These are phyloP conservation scores for Cymbopogon citratus DNA, from an alignment of 176 grass and related monocot species.

Conservation along the genomic window DNA sequence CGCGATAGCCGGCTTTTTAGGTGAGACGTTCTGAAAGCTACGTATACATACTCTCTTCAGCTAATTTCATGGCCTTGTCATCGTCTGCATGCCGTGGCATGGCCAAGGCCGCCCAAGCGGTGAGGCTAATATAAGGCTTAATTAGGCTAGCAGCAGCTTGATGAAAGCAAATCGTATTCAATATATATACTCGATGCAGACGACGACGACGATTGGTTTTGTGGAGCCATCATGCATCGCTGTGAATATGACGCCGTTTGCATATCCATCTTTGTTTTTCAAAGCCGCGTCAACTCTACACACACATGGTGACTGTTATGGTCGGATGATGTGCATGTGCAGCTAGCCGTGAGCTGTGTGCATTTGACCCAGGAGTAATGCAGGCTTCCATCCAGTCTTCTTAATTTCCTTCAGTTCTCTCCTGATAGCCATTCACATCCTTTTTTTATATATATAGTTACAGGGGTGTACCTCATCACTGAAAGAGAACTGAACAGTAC, in stretches of 20 bases:
- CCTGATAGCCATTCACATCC: background rate
- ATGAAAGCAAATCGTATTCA: background rate
- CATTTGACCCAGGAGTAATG: background rate
- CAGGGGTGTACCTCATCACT: background rate
- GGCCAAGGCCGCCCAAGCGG: background rate
- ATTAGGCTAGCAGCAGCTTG: background rate
- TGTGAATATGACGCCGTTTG: background rate
- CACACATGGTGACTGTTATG: background rate
- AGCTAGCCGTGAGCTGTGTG: background rate
- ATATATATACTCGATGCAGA: background rate
- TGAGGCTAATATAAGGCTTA: background rate
- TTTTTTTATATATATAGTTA: background rate
- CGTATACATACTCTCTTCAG: background rate
- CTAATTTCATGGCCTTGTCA: background rate
- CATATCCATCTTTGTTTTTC: background rate
- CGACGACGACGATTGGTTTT: slow-evolving; percentile 1
- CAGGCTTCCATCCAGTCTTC: too few species aligned
- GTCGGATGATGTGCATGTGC: background rate
- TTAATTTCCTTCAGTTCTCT: background rate
- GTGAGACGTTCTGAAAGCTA: background rate
- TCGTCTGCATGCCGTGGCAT: background rate
- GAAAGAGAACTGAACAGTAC: background rate
- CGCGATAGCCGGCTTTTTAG: too few species aligned
- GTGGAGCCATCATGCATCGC: background rate
- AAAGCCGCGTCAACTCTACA: background rate